phyloP scores from a whole-genome alignment of 2,329 filamentous ascomycete species.

The Aspergillus puulaauensis region DNA sequence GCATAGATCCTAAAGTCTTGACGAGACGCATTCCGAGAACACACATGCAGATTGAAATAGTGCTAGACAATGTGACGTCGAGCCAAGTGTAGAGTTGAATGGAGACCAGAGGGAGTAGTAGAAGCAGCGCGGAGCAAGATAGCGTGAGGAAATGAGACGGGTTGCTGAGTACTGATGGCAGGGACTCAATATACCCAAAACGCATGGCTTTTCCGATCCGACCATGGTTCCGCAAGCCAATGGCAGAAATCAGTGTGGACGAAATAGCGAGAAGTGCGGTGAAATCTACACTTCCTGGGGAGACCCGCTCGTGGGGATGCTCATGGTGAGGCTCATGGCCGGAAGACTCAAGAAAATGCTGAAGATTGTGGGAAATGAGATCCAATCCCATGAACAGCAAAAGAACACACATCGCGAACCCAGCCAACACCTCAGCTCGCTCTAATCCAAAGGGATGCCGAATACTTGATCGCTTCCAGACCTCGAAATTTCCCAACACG shows the following conservation, averaged over 20 bases:
- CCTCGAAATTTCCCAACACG: conserved; percentile 93
- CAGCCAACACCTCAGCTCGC: conserved; percentile 87
- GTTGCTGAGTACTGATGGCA: conserved; percentile 87
- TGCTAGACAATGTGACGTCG: conserved; percentile 76
- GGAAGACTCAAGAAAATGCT: conserved; percentile 83
- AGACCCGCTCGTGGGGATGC: conserved; percentile 65
- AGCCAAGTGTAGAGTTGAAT: conserved; percentile 80
- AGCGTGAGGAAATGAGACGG: conserved; percentile 93
- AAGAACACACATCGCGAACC: conserved; percentile 93
- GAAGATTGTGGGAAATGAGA: conserved; percentile 87
- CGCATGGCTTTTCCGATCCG: conserved; percentile 90
- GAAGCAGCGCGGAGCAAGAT: conserved; percentile 76
- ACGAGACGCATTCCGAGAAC: conserved; percentile 79
- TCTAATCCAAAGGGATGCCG: conserved; percentile 92
- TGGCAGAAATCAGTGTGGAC: conserved; percentile 81
- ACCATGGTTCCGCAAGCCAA: conserved; percentile 84
- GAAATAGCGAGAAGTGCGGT: conserved; percentile 78
- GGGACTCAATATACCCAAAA: conserved; percentile 74
- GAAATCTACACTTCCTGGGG: conserved; percentile 74
- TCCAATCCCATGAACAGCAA: conserved; percentile 97
- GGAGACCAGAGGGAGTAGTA: conserved; percentile 78
- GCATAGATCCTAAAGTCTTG: conserved; percentile 84
- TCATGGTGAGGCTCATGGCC: conserved; percentile 72
- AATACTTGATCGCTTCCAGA: conserved; percentile 91
- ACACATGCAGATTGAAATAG: conserved; percentile 87